Conservation (phyloP, 208 protist genomes). For the Polymyxa betae region DNA sequence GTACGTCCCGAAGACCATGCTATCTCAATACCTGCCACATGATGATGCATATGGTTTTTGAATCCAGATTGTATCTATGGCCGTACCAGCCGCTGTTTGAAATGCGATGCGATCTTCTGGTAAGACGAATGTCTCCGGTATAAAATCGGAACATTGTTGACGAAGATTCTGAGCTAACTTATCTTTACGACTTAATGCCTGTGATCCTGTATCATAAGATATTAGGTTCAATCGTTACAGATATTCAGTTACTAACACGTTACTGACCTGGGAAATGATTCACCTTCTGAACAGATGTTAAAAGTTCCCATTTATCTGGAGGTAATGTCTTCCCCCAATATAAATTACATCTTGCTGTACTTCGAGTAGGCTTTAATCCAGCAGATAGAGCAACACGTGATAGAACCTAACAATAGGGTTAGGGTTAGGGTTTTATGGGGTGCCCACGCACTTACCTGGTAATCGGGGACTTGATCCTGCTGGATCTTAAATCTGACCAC, state of each 20-base stretch:
- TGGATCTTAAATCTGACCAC: constrained; percentile 1
- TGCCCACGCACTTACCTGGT: neutral
- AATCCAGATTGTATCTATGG: constrained; percentile 36
- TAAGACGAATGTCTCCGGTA: constrained; percentile 59
- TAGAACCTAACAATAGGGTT: neutral
- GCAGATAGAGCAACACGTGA: neutral
- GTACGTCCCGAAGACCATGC: neutral
- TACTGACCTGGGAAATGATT: constrained; percentile 25
- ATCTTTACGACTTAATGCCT: neutral
- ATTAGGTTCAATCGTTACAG: neutral
- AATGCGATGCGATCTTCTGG: constrained; percentile 49
- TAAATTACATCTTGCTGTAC: constrained; percentile 7
- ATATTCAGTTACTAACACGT: neutral
- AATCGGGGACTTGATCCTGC: constrained; percentile 29
- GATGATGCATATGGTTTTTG: constrained; percentile 56
- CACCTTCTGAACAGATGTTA: neutral
- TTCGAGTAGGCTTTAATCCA: neutral
- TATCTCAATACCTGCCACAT: neutral
- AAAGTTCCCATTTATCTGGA: constrained; percentile 26
- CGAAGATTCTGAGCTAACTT: neutral
- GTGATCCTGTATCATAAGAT: too few species aligned
- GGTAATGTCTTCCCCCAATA: neutral
- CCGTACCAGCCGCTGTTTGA: neutral
- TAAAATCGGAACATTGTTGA: constrained; percentile 48
- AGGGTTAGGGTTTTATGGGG: neutral